Percentiles rank a stretch among this genome's conserved stretches.
phyloP scores from a whole-genome alignment of 495 filamentous ascomycete genomes.

The Viridothelium virens region DNA sequence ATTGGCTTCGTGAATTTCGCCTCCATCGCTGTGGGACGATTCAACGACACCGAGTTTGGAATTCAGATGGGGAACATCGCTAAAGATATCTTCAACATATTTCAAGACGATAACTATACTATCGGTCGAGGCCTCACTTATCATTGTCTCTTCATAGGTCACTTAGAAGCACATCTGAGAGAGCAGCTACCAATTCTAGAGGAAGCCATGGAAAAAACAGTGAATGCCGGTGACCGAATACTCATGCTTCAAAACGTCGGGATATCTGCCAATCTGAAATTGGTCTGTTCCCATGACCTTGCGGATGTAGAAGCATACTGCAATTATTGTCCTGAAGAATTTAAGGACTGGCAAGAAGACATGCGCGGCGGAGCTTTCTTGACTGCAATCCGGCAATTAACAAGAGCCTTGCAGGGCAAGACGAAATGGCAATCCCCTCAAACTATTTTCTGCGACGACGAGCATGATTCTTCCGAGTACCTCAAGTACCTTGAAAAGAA shows the following conservation, averaged over 20 bases:
- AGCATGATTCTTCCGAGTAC: constrained; percentile 59
- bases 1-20: constrained; percentile 69
- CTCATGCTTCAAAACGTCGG: constrained; percentile 68
- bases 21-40: constrained; percentile 63
- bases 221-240: constrained; percentile 65
- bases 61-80: constrained; percentile 55
- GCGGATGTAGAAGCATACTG: constrained; percentile 67
- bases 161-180: constrained; percentile 57
- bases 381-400: constrained; percentile 62
- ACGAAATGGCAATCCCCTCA: constrained; percentile 51
- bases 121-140: constrained; percentile 63
- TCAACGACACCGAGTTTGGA: constrained; percentile 63
- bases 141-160: constrained; percentile 65
- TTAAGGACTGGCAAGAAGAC: constrained; percentile 64
- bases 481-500: constrained; percentile 46
- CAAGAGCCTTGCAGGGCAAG: constrained; percentile 76
- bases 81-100: constrained; percentile 57
- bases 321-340: constrained; percentile 64
- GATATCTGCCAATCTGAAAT: constrained; percentile 58
- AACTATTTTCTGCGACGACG: constrained; percentile 61
- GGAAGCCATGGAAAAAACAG: constrained; percentile 60
- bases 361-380: constrained; percentile 72
- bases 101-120: constrained; percentile 57
- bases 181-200: constrained; percentile 56
- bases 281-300: constrained; percentile 69